Percentiles rank a stretch among this genome's conserved stretches.
These are phyloP conservation scores for Colletotrichum theobromicola DNA, from an alignment of 2,329 filamentous ascomycete species.

Conservation along the genomic window DNA sequence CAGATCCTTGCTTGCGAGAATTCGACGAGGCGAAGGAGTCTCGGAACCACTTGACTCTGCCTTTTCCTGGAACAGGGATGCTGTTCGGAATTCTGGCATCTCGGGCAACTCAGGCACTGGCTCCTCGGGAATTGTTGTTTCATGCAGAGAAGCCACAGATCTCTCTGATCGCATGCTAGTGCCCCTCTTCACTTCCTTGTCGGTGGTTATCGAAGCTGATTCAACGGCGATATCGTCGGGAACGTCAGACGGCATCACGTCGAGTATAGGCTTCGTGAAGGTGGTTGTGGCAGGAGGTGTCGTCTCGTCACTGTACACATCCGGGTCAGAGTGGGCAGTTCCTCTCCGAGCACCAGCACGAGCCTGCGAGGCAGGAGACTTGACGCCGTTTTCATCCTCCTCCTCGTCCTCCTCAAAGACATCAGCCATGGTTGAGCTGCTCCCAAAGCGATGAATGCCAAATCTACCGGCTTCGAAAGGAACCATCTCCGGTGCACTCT, in stretches of 20 bases:
- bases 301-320: constrained; percentile 29
- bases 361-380: constrained; percentile 24
- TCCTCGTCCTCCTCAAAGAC: constrained; percentile 88
- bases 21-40: constrained; percentile 50
- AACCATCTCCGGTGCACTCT: constrained; percentile 80
- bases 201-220: constrained; percentile 52
- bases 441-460: constrained; percentile 67
- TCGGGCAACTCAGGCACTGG: constrained; percentile 34
- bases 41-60: constrained; percentile 44
- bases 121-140: constrained; percentile 57
- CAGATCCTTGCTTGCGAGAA: constrained; percentile 48
- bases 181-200: constrained; percentile 40
- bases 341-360: neutral
- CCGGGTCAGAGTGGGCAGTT: neutral
- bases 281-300: constrained; percentile 37
- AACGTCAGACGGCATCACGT: neutral
- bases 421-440: constrained; percentile 79
- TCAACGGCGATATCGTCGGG: neutral
- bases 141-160: constrained; percentile 56
- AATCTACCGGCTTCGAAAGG: constrained; percentile 70
- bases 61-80: constrained; percentile 36
- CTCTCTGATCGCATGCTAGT: constrained; percentile 52
- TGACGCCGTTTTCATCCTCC: constrained; percentile 55
- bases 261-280: constrained; percentile 26
- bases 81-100: constrained; percentile 43